Conservation (phyloP, 495 filamentous ascomycete genomes). For the Aspergillus haitiensis region DNA sequence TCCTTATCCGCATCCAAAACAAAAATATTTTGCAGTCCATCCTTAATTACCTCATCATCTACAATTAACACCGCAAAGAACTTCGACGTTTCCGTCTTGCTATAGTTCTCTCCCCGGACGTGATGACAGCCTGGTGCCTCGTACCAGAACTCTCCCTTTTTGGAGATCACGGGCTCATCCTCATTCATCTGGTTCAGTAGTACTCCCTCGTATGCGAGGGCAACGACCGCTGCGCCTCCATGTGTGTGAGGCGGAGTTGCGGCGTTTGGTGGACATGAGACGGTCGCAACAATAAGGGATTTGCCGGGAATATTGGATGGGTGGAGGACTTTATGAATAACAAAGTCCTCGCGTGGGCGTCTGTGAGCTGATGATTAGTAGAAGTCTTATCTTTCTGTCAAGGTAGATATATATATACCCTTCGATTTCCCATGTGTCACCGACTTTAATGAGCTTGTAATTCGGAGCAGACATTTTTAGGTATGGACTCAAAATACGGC, state of each 20-base stretch:
- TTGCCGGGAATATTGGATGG: slow-evolving; percentile 39
- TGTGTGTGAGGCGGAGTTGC: slow-evolving; percentile 44
- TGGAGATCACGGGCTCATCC: slow-evolving; percentile 23
- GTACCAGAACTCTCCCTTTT: slow-evolving; percentile 34
- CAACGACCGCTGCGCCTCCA: slow-evolving; percentile 40
- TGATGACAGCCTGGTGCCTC: slow-evolving; percentile 47
- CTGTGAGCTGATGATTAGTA: slow-evolving; percentile 18
- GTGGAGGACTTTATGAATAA: slow-evolving; percentile 30
- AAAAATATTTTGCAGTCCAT: slow-evolving; percentile 15
- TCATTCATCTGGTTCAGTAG: slow-evolving; percentile 45
- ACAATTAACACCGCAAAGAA: slow-evolving; percentile 35
- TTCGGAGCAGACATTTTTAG: slow-evolving; percentile 9
- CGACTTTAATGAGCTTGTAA: slow-evolving; percentile 10
- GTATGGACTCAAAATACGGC: neutral
- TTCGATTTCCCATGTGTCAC: slow-evolving; percentile 10
- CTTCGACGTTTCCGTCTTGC: slow-evolving; percentile 28
- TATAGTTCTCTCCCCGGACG: slow-evolving; percentile 35
- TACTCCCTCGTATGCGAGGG: slow-evolving; percentile 30
- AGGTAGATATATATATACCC: slow-evolving; percentile 7
- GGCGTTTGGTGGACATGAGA: slow-evolving; percentile 38
- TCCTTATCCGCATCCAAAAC: slow-evolving; percentile 16
- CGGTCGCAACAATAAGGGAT: slow-evolving; percentile 32
- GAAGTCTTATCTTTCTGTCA: neutral
- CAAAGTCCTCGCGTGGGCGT: slow-evolving; percentile 30
- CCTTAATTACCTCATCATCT: slow-evolving; percentile 23